Percentiles rank a stretch among this genome's conserved stretches.
Evolutionary conservation across 495 filamentous ascomycete genomes (phyloP).

Genomic region (Baudoinia panamericana): DNA sequence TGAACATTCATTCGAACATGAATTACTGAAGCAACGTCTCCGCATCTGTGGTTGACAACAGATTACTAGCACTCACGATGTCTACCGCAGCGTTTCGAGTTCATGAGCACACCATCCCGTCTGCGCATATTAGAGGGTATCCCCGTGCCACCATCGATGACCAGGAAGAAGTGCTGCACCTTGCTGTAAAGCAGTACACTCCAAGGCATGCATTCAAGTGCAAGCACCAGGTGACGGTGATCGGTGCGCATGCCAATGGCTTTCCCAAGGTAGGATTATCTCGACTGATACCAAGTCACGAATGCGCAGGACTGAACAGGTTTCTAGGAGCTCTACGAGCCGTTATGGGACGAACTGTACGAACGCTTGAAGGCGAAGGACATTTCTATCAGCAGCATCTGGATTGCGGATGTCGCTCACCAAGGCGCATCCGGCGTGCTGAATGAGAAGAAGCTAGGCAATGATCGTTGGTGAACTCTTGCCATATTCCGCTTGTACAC

Average conservation of each 20-base stretch:
- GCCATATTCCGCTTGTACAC: too few relatives aligned
- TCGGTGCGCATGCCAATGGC: constrained; percentile 36
- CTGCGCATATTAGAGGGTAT: constrained; percentile 30
- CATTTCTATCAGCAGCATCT: constrained; percentile 33
- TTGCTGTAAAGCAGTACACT: constrained; percentile 37
- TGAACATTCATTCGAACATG: too few relatives aligned
- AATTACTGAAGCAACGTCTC: too few relatives aligned
- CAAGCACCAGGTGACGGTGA: constrained; percentile 31
- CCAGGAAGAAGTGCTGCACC: constrained; percentile 30
- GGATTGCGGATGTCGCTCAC: constrained; percentile 34
- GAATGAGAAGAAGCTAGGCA: constrained; percentile 31
- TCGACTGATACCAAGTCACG: neutral
- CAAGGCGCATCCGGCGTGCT: constrained; percentile 31
- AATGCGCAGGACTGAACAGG: constrained; percentile 5
- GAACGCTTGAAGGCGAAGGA: constrained; percentile 16
- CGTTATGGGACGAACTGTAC: constrained; percentile 35
- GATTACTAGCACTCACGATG: too few relatives aligned
- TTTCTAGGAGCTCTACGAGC: constrained; percentile 34
- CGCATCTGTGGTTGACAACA: too few relatives aligned
- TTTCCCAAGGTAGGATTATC: constrained; percentile 34
- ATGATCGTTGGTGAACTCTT: constrained; percentile 28
- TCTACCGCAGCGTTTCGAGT: constrained; percentile 25
- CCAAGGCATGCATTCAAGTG: constrained; percentile 25
- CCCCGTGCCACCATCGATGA: constrained; percentile 24
- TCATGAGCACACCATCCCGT: constrained; percentile 28